Evolutionary conservation across 345 rosid genomes (phyloP).

Genomic region (Acer negundo): DNA sequence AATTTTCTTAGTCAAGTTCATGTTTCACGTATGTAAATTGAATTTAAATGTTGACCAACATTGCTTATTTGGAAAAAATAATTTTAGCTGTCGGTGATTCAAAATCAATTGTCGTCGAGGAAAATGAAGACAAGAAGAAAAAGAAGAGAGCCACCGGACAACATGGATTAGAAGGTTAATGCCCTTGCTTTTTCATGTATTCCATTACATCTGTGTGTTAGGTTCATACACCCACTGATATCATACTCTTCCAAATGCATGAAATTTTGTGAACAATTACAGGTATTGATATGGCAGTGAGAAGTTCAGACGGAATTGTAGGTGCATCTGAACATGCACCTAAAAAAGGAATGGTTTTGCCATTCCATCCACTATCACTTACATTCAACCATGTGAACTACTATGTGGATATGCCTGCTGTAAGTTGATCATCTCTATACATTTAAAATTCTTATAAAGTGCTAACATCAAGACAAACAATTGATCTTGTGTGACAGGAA

Average conservation of each 20-base stretch:
- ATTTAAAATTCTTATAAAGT: too few species aligned
- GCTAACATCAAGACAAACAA: too few species aligned
- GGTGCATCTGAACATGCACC: slow-evolving; percentile 15
- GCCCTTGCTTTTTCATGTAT: neutral
- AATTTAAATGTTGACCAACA: slow-evolving; percentile 17
- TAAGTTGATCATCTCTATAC: slow-evolving; percentile 38
- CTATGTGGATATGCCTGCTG: slow-evolving; percentile 88
- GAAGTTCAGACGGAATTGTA: slow-evolving; percentile 21
- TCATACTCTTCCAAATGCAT: slow-evolving; percentile 12
- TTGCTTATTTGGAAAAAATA: neutral
- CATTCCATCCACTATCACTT: slow-evolving; percentile 82
- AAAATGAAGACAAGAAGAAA: slow-evolving; percentile 38
- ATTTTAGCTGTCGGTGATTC: slow-evolving; percentile 67
- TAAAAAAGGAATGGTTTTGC: slow-evolving; percentile 36
- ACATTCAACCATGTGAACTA: slow-evolving; percentile 79
- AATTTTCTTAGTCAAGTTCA: neutral
- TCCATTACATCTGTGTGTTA: neutral
- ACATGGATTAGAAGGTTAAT: slow-evolving; percentile 45
- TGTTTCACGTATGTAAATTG: neutral
- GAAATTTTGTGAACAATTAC: slow-evolving; percentile 28
- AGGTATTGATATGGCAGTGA: slow-evolving; percentile 38
- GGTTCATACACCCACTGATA: neutral
- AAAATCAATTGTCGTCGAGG: slow-evolving; percentile 50
- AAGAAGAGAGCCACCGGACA: slow-evolving; percentile 20
- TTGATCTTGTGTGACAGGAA: neutral